Base-by-base conservation (phyloP, 306 rosid genomes). In the Vigna mungo region DNA sequence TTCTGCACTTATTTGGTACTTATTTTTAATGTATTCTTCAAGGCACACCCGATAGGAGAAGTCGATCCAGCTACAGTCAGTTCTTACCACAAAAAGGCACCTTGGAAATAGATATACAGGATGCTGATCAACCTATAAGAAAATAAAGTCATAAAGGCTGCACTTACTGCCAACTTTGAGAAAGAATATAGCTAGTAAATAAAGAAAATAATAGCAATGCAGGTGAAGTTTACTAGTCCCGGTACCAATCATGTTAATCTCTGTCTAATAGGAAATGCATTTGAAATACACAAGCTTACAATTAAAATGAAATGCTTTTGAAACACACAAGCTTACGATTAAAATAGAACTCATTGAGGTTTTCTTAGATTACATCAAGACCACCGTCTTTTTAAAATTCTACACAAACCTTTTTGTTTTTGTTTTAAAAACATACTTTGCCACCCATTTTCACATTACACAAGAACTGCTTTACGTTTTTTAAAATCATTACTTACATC, bases 1-100 rank as follows among this genome's bases (percentile, higher is more conserved):
- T 77, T 86, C 93, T 23, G 93, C 91, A 21, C 81, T 73, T 37
- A 80, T 67, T 54, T 93, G 94, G 80, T 89, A 93, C 85, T 88
- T 89, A 76, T 81, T 78, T 83, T 83, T 91, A 54, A 90, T 78
- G 83, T 90, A 89, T 78, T 82, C 88, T 36, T 85, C 85, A 60
- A 93, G 87, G 86, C 96, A 90, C 85, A 86, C 86, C 71, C 85
- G 86, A 78, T 93, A 93, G 23, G 94, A 93, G 90, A 93, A 93
- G 86, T 90, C 94, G n/a, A 84, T 86, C 94, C 97, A 88, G 59
- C 76, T 82, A 48, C 94, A 92, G 70, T 93, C 91, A 48, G 86
- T 89, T 86, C 96, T 92, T 68, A 89, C 78, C 58, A 92, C 90
- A 86, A 92, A 92, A 32, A 90, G 87, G 80, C 97, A 92, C 83